Evolutionary conservation across 163 green algal species (phyloP), one percentile per base, ranked within the genome.

Genomic region (Scenedesmus sp.): DNA sequence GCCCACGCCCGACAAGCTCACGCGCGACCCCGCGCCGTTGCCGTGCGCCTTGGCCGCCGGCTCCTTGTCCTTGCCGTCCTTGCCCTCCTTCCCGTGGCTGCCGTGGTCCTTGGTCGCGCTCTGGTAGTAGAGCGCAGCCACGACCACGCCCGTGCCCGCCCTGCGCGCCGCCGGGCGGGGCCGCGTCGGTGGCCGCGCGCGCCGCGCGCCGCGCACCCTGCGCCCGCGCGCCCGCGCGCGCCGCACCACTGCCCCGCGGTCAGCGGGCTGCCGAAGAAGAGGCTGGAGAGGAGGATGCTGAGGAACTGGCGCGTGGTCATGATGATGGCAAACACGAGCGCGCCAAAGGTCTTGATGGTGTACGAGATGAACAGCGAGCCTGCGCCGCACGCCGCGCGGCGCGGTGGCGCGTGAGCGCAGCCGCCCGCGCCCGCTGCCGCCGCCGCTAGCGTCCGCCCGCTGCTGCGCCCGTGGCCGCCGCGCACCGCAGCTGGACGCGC

Each of bases 271-370:
- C 83, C 84, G 60, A 98, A 99, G 2, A 98, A 72, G 51, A 97
- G 75, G 76, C 89, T 95, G 2, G 91, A 97, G 44, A 98, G 83
- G 36, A 99, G 87, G 81, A 99, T 97, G 80, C 92, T 97, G 56
- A 98, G 75, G 80, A 98, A 97, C 87, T 99, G 96, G 39, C 96
- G 88, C 0, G 94, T 98, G 39, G 96, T 99, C 96, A 99, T 99
- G 75, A 98, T 93, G 58, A 91, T 97, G 31, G 96, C 96, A 80
- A 99, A 98, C 31, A 96, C 71, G 51, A 98, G 87, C 15, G 96
- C 92, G 4, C 95, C 96, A 91, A 83, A 83, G 2, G 81, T 94
- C 51, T 93, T 93, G 86, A 99, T 98, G 33, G 96, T 98, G 83
- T 97, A 94, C 5, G 89, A 91, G 78, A 99, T 99, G 85, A 98